Base-by-base conservation (phyloP, 306 rosid genomes). In the Lathyrus tuberosus region DNA sequence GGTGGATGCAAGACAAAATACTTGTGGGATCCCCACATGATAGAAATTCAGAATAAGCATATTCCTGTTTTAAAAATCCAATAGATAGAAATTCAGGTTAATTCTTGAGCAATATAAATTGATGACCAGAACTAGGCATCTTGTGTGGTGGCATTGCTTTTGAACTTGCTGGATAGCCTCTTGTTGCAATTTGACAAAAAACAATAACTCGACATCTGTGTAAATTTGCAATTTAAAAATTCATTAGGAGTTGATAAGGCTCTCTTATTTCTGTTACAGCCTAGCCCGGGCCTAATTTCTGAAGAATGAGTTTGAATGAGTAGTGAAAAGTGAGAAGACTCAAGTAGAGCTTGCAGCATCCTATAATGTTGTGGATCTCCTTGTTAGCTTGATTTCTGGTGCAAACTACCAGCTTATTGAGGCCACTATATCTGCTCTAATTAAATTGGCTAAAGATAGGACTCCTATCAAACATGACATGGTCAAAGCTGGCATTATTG, bases 391-490 rank as follows among this genome's bases (percentile, higher is more conserved):
- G n/a, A n/a, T n/a, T n/a, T 83, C 96, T 72, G 97, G 94, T 59
- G 79, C 82, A 22, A 90, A 85, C 80, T 78, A 83, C 84, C 89
- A 74, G 79, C 90, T 90, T 65, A 85, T 84, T 61, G 98, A 90
- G 74, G 94, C 96, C 20, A 77, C 90, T 80, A 53, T 94, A 38
- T 85, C 89, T 71, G 65, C 90, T 78, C 96, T 94, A 67, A 87
- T 84, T 74, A 94, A 90, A 82, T 77, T 94, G 83, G 96, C 96
- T 67, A 94, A 90, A 73, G 97, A 94, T 76, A 86, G 92, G 77
- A 94, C 95, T 26, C 88, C 82, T 37, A 75, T 85, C 82, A 90
- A 94, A 84, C 76, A 83, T 41, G 92, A 81, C 72, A 94, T 94
- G 97, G 94, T 94, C 68, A 75, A 88, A 74, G 86, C 87, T 81